Percentiles rank a stretch among this genome's conserved stretches.
These are phyloP conservation scores for Brassica juncea DNA, from an alignment of 345 rosid species.

Conservation along the genomic window DNA sequence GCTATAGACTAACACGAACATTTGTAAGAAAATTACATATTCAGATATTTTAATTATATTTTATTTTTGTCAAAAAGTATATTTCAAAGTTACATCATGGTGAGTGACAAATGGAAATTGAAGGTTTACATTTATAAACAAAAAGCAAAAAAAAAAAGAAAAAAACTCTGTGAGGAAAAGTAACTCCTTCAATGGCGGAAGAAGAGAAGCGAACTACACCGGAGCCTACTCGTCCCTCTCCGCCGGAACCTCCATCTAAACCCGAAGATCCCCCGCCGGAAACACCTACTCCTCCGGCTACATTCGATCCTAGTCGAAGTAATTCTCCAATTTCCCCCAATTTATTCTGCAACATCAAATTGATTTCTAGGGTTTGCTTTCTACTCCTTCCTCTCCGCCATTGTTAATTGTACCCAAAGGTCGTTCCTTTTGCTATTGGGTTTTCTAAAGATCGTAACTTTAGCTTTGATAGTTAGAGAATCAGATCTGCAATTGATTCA, in stretches of 20 bases:
- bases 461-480: neutral
- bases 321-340: conserved; percentile 30
- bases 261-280: conserved; percentile 25
- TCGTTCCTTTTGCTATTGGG: neutral
- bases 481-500: neutral
- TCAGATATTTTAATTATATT: neutral
- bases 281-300: conserved; percentile 35
- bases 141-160: neutral
- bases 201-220: conserved; percentile 41
- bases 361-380: conserved; percentile 29
- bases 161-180: neutral
- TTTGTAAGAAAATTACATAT: neutral
- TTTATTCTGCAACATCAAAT: neutral
- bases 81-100: neutral
- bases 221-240: conserved; percentile 33
- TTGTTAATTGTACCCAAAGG: conserved; percentile 13
- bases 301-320: conserved; percentile 90
- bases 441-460: neutral
- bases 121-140: neutral
- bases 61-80: neutral
- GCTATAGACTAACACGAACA: neutral
- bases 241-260: conserved; percentile 8
- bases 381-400: conserved; percentile 5
- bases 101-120: neutral
- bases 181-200: conserved; percentile 43